A percentile compares a stretch with the other conserved stretches of the same genome.
phyloP scores from a whole-genome alignment of 2,329 filamentous ascomycete genomes.

The Helotiales sp. region DNA sequence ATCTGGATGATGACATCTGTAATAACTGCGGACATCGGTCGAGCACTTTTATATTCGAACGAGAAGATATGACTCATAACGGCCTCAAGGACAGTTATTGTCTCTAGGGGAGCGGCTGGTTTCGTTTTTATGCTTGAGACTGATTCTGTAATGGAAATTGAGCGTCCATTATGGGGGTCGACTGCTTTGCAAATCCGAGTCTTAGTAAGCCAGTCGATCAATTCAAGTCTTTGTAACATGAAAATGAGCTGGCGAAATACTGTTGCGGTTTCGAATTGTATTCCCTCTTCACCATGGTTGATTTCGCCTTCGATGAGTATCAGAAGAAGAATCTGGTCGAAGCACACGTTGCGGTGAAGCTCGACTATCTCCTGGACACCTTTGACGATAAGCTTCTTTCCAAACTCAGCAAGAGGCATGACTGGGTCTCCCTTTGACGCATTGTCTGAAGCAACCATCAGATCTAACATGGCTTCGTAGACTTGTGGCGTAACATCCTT shows the following conservation, averaged over 20 bases:
- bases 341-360: constrained; percentile 70
- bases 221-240: constrained; percentile 71
- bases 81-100: constrained; percentile 59
- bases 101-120: constrained; percentile 44
- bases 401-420: constrained; percentile 70
- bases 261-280: constrained; percentile 67
- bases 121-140: constrained; percentile 40
- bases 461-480: constrained; percentile 52
- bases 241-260: constrained; percentile 70
- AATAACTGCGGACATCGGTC: constrained; percentile 57
- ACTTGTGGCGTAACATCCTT: constrained; percentile 56
- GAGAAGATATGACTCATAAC: constrained; percentile 64
- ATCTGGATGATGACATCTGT: constrained; percentile 67
- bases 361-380: constrained; percentile 78
- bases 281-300: constrained; percentile 68
- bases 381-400: constrained; percentile 71
- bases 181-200: constrained; percentile 56
- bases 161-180: constrained; percentile 40
- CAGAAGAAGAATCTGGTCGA: constrained; percentile 80
- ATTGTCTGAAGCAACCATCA: constrained; percentile 44
- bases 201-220: constrained; percentile 68
- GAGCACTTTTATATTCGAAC: constrained; percentile 50
- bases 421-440: constrained; percentile 28
- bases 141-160: constrained; percentile 33
- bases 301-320: constrained; percentile 85